These are phyloP conservation scores for Lactarius hengduanensis DNA, from an alignment of 768 basidiomycete species.

Conservation along the genomic window DNA sequence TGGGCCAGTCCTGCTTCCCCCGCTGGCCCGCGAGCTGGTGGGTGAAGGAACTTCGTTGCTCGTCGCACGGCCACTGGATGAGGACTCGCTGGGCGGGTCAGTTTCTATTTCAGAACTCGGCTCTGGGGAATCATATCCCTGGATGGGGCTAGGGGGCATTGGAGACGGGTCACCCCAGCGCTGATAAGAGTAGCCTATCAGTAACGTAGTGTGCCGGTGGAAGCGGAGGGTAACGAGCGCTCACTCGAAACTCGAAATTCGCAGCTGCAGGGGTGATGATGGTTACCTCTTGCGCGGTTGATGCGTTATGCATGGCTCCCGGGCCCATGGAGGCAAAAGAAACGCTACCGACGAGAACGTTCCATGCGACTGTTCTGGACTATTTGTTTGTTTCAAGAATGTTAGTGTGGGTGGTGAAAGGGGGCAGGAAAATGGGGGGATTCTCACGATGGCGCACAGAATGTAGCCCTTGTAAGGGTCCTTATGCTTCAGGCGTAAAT, in stretches of 20 bases:
- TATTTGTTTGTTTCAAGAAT: conserved; percentile 23
- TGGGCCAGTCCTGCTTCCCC: conserved; percentile 20
- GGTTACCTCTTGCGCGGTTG: conserved; percentile 79
- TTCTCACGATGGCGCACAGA: conserved; percentile 68
- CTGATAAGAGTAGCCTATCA: conserved; percentile 36
- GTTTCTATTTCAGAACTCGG: conserved; percentile 15
- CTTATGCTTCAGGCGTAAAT: conserved; percentile 77
- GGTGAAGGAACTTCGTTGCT: conserved; percentile 3
- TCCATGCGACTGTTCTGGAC: conserved; percentile 69
- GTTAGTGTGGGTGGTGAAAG: neutral
- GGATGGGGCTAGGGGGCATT: conserved; percentile 47
- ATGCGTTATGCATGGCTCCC: conserved; percentile 76
- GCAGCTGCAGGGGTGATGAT: conserved; percentile 57
- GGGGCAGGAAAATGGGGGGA: neutral
- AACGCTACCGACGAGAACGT: conserved; percentile 73
- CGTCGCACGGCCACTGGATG: neutral
- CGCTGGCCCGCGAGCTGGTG: conserved; percentile 9
- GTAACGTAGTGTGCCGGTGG: conserved; percentile 44
- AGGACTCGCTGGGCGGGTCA: conserved; percentile 12
- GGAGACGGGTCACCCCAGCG: conserved; percentile 70
- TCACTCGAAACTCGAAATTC: conserved; percentile 41
- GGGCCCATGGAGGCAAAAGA: conserved; percentile 74
- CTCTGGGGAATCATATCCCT: conserved; percentile 14
- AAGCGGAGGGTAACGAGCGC: conserved; percentile 46
- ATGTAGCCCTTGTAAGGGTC: conserved; percentile 75